Evolutionary conservation across 2,329 filamentous ascomycete species (phyloP).

Genomic region (Ceratocystis albifundus): DNA sequence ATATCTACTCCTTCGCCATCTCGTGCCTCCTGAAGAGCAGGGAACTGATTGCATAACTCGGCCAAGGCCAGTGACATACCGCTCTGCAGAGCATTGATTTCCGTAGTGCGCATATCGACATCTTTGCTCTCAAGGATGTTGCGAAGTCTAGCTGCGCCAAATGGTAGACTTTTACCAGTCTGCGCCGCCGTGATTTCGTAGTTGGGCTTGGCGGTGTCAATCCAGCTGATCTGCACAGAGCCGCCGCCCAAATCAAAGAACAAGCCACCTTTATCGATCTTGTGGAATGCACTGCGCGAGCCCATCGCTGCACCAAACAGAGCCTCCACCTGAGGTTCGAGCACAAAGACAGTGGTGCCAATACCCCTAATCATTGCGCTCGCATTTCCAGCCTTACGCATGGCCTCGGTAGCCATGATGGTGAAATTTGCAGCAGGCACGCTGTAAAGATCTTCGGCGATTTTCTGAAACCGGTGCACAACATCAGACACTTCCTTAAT

Average conservation of each 20-base stretch:
- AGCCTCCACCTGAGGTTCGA: slow-evolving; percentile 72
- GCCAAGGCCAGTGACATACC: slow-evolving; percentile 51
- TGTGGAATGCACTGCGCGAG: slow-evolving; percentile 59
- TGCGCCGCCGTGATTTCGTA: slow-evolving; percentile 45
- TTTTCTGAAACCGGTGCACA: slow-evolving; percentile 57
- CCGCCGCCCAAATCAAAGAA: slow-evolving; percentile 80
- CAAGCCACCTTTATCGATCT: slow-evolving; percentile 46
- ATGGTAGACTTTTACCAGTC: slow-evolving; percentile 47
- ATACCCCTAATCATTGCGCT: slow-evolving; percentile 56
- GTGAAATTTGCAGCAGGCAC: slow-evolving; percentile 55
- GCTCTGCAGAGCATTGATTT: slow-evolving; percentile 43
- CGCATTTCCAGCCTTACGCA: slow-evolving; percentile 67
- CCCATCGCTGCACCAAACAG: slow-evolving; percentile 67
- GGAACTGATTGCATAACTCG: slow-evolving; percentile 39
- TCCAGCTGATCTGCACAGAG: slow-evolving; percentile 54
- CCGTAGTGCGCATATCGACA: slow-evolving; percentile 33
- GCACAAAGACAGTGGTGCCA: slow-evolving; percentile 58
- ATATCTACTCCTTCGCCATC: slow-evolving; percentile 46
- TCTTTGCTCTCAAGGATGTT: slow-evolving; percentile 37
- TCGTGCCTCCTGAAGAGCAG: slow-evolving; percentile 35
- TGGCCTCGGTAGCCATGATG: slow-evolving; percentile 80
- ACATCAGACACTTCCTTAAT: slow-evolving; percentile 56
- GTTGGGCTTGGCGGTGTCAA: slow-evolving; percentile 38
- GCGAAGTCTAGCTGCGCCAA: slow-evolving; percentile 48
- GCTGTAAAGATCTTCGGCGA: slow-evolving; percentile 52